Evolutionary conservation across 225 moss, liverwort and hornwort genomes (phyloP), one percentile per base, ranked within the genome.

Genomic region (Pseudisothecium myosuroides): DNA sequence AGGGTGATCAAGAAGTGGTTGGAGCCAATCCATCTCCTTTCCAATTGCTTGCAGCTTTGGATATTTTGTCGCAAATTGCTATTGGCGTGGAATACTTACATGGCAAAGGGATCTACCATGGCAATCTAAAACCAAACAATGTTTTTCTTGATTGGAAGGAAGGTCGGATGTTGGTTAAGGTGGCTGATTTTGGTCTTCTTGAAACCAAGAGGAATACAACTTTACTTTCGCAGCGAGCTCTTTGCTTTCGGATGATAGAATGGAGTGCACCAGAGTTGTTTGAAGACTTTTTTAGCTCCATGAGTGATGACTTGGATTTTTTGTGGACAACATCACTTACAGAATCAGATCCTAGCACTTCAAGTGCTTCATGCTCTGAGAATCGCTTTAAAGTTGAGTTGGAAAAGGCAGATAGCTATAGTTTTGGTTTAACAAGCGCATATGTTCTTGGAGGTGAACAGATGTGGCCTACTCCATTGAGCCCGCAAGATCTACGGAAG

Each of bases 1-100:
- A 12, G 4, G 11, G 3, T 49, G 11, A 11, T 2, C 11, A 54
- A 41, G 4, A 0, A 0, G 4, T 21, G 21, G 39, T 19, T 41
- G 19, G 29, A 60, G 9, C 9, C 2, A 29, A 60, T 29, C 20
- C 31, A 6, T 19, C 29, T 55, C 89, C 74, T 74, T 85, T 85
- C 72, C 18, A 85, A 41, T 18, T 89, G 17, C n/a, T 3, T 45
- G 63, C 81, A 55, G 65, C 36, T 9, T 54, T 86, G 2, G 23
- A 45, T 12, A 64, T 89, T 55, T 12, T 63, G 17, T 83, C 4
- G 6, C 66, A 83, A 21, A 77, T 88, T 83, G 88, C 76, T 28
- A 47, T 7, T 1, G 83, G 66, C 2, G 6, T 88, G 4, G 39
- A 36, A 16, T 43, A 32, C 8, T 1, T 83, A 76, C 88, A 88